Evolutionary conservation across 2,329 filamentous ascomycete species (phyloP).

Genomic region (Colletotrichum sp.): DNA sequence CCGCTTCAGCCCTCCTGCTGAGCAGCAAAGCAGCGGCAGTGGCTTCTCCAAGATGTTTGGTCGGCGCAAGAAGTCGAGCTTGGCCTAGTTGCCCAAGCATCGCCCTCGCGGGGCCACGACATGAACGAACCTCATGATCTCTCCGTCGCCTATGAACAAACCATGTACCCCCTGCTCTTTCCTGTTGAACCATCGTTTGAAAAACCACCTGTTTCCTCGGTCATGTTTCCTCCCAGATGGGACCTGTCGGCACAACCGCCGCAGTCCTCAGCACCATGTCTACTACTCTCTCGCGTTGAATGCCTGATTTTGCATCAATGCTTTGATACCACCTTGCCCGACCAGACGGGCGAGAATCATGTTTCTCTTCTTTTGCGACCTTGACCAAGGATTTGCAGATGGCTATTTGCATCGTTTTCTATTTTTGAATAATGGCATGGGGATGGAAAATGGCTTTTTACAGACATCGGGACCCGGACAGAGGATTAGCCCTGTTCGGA

Average conservation of each 20-base stretch:
- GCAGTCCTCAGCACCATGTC: neutral
- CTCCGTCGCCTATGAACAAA: slow-evolving; percentile 2
- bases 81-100: slow-evolving; percentile 27
- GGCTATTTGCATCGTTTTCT: neutral
- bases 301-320: neutral
- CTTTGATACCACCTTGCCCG: slow-evolving; percentile 17
- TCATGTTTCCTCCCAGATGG: neutral
- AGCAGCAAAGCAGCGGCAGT: slow-evolving; percentile 37
- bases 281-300: neutral
- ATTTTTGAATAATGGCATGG: neutral
- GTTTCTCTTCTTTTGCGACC: slow-evolving; percentile 6
- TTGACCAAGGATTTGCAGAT: neutral
- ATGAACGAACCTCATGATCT: slow-evolving; percentile 15
- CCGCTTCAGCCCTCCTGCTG: slow-evolving; percentile 25
- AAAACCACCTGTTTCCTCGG: neutral
- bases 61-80: slow-evolving; percentile 51
- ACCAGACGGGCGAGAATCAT: slow-evolving; percentile 4
- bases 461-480: neutral
- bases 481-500: neutral
- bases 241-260: neutral
- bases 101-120: slow-evolving; percentile 9
- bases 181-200: neutral
- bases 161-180: neutral
- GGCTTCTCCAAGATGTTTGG: slow-evolving; percentile 54
- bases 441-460: neutral